Conservation (phyloP, 192 early-diverging fungal species). For the Coemansia sp. region DNA sequence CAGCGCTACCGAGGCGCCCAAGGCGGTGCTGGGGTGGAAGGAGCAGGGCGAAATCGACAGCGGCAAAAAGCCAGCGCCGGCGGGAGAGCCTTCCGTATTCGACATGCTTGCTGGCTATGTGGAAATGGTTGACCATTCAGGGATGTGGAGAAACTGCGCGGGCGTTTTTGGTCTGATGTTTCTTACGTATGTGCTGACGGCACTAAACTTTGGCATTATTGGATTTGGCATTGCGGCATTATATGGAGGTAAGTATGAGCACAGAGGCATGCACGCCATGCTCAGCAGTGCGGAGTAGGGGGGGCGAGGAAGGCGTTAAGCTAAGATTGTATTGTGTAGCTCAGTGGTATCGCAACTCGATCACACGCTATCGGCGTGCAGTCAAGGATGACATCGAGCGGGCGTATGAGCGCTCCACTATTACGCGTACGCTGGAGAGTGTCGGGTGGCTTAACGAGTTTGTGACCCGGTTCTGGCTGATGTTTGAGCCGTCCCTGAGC, state of each 20-base stretch:
- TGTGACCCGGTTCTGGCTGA: constrained; percentile 82
- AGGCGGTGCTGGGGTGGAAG: constrained; percentile 47
- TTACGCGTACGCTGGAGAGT: constrained; percentile 58
- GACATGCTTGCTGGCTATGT: constrained; percentile 43
- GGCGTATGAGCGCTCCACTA: constrained; percentile 55
- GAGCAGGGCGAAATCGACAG: constrained; percentile 50
- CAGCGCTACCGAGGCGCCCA: constrained; percentile 5
- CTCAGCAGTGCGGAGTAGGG: constrained; percentile 54
- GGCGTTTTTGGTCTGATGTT: constrained; percentile 52
- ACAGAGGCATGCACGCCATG: constrained; percentile 4
- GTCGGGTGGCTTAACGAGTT: constrained; percentile 93
- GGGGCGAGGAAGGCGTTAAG: constrained; percentile 11
- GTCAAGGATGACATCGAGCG: constrained; percentile 69
- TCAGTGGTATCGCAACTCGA: constrained; percentile 73
- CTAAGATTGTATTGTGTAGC: constrained; percentile 34
- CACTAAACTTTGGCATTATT: constrained; percentile 48
- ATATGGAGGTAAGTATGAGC: constrained; percentile 56
- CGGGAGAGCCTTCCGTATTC: constrained; percentile 35
- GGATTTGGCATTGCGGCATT: constrained; percentile 38
- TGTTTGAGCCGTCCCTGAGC: constrained; percentile 84
- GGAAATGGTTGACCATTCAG: constrained; percentile 50
- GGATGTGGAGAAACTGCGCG: constrained; percentile 56
- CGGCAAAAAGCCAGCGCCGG: constrained; percentile 39
- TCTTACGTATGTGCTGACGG: constrained; percentile 49
- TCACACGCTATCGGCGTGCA: constrained; percentile 64